These are phyloP conservation scores for Talaromyces piceae DNA, from an alignment of 2,329 filamentous ascomycete species.

Conservation along the genomic window DNA sequence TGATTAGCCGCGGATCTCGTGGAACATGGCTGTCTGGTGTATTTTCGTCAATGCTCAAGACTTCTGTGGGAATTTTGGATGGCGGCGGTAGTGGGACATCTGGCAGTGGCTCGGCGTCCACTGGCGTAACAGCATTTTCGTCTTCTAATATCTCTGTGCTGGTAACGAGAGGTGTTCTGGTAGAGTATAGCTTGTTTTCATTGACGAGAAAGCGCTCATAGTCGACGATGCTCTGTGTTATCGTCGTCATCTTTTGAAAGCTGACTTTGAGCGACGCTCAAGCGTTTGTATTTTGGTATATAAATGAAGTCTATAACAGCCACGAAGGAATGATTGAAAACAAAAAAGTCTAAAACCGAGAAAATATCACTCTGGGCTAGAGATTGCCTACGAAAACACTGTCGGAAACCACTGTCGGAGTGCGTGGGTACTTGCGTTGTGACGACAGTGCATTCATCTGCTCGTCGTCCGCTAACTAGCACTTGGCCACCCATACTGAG, in stretches of 20 bases:
- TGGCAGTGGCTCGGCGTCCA: slow-evolving; percentile 3
- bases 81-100: slow-evolving; percentile 63
- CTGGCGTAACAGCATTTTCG: slow-evolving; percentile 4
- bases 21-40: slow-evolving; percentile 79
- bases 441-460: neutral
- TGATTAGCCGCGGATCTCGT: slow-evolving; percentile 72
- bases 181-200: slow-evolving; percentile 1
- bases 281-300: neutral
- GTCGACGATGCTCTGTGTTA: neutral
- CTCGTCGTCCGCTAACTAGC: neutral
- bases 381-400: neutral
- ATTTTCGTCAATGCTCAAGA: slow-evolving; percentile 68
- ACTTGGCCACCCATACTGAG: neutral
- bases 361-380: neutral
- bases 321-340: neutral
- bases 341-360: neutral
- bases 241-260: slow-evolving; percentile 6
- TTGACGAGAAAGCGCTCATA: slow-evolving; percentile 1
- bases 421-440: too few species aligned
- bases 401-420: too few species aligned
- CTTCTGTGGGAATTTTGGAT: slow-evolving; percentile 48
- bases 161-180: neutral
- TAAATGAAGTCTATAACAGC: neutral
- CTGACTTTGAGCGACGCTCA: neutral
- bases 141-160: neutral